phyloP scores from a whole-genome alignment of 352 stramenopile species.

The Globisporangium spiculum region DNA sequence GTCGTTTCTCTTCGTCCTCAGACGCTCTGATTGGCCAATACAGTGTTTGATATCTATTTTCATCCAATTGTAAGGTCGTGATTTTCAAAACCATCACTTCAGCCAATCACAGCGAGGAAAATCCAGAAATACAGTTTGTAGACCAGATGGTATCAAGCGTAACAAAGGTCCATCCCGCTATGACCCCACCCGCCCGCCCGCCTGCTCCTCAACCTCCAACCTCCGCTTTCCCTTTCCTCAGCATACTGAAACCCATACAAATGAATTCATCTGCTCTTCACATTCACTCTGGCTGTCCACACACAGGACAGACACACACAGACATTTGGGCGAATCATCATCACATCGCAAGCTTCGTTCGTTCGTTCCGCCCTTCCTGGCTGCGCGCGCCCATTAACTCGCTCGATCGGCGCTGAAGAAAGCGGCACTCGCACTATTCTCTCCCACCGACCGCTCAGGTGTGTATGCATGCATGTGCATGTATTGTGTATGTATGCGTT shows the following conservation, averaged over 20 bases:
- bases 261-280: background rate
- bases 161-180: background rate
- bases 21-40: background rate
- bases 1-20: background rate
- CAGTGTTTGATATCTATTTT: background rate
- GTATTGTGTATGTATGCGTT: background rate
- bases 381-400: background rate
- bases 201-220: background rate
- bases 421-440: background rate
- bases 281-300: background rate
- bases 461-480: background rate
- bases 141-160: background rate
- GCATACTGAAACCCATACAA: constrained; percentile 10
- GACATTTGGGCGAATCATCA: background rate
- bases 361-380: constrained; percentile 7
- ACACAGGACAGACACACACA: background rate
- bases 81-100: background rate
- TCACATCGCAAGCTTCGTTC: background rate
- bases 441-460: background rate
- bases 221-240: background rate
- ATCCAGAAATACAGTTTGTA: constrained; percentile 6
- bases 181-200: background rate
- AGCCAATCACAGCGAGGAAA: background rate
- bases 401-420: constrained; percentile 6
- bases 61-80: background rate